phyloP scores from a whole-genome alignment of 23 red algal genomes.

The Gracilaria domingensis region DNA sequence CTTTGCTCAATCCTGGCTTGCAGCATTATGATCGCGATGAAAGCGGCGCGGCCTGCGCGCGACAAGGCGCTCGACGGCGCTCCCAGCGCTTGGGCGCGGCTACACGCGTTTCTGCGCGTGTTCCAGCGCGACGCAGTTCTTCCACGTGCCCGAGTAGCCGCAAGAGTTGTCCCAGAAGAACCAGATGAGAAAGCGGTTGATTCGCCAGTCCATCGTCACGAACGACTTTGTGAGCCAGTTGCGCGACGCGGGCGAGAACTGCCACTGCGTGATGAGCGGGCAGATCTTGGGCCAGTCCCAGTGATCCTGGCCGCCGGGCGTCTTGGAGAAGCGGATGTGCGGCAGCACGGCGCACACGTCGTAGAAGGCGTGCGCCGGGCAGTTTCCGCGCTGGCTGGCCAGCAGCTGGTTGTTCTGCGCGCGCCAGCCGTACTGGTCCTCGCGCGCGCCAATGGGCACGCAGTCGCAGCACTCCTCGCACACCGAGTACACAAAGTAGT shows the following conservation, averaged over 20 bases:
- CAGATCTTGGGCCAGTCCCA: conserved; percentile 43
- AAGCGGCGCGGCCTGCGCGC: too few species aligned
- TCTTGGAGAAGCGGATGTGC: conserved; percentile 28
- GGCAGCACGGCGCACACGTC: conserved; percentile 46
- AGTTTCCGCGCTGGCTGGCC: conserved; percentile 53
- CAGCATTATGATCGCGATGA: too few species aligned
- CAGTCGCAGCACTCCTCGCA: conserved; percentile 80
- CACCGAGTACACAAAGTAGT: conserved; percentile 78
- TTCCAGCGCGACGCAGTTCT: conserved; percentile 36
- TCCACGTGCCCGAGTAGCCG: background rate
- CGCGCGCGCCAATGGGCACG: conserved; percentile 21
- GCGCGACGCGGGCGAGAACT: conserved; percentile 3
- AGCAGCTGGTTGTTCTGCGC: conserved; percentile 8
- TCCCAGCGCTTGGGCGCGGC: too few species aligned
- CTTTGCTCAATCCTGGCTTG: background rate
- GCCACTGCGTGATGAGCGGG: conserved; percentile 60
- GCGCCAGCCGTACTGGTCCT: conserved; percentile 35
- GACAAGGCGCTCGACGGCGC: too few species aligned
- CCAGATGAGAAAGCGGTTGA: conserved; percentile 32
- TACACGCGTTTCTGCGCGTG: conserved; percentile 35
- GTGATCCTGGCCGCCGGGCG: background rate
- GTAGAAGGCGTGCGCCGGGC: conserved; percentile 45
- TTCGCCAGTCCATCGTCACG: conserved; percentile 26
- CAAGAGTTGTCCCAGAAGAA: conserved; percentile 44
- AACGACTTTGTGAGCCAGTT: conserved; percentile 56